phyloP scores from a whole-genome alignment of 371 early-diverging fungal species.

The Mucor mucedo region DNA sequence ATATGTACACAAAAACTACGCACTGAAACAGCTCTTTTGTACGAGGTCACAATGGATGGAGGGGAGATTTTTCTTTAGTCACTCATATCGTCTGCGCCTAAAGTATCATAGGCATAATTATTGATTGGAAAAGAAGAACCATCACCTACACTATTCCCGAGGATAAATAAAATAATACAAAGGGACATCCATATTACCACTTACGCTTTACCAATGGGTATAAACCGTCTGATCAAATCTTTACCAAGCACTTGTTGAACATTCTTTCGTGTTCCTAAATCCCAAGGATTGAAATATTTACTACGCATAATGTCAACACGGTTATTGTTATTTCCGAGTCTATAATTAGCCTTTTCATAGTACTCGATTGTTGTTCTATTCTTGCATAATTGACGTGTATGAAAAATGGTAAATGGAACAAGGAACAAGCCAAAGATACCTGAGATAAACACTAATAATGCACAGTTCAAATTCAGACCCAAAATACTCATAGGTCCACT shows the following conservation, averaged over 20 bases:
- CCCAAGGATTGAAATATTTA: conserved; percentile 66
- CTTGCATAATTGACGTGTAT: conserved; percentile 56
- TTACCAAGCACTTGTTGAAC: conserved; percentile 63
- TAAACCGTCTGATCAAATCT: conserved; percentile 57
- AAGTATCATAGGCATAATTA: conserved; percentile 51
- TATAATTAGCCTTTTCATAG: conserved; percentile 59
- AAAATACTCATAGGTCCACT: conserved; percentile 47
- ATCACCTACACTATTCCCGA: conserved; percentile 38
- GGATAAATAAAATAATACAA: not conserved
- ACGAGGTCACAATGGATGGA: not conserved
- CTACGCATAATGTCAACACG: conserved; percentile 47
- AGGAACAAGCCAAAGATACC: conserved; percentile 67
- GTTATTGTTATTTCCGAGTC: conserved; percentile 27
- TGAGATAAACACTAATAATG: conserved; percentile 54
- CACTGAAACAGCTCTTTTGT: not conserved
- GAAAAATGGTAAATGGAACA: conserved; percentile 60
- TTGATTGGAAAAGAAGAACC: conserved; percentile 51
- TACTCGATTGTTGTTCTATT: conserved; percentile 75
- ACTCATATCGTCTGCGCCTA: conserved; percentile 38
- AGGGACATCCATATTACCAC: not conserved
- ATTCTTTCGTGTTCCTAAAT: conserved; percentile 61
- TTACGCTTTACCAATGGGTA: conserved; percentile 61
- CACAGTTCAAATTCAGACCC: conserved; percentile 44
- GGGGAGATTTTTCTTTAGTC: not conserved
- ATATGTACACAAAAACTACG: no score